Evolutionary conservation across 1,139 yeast species (phyloP), one percentile per base, ranked within the genome.

Genomic region (Spathaspora jeffriesii): DNA sequence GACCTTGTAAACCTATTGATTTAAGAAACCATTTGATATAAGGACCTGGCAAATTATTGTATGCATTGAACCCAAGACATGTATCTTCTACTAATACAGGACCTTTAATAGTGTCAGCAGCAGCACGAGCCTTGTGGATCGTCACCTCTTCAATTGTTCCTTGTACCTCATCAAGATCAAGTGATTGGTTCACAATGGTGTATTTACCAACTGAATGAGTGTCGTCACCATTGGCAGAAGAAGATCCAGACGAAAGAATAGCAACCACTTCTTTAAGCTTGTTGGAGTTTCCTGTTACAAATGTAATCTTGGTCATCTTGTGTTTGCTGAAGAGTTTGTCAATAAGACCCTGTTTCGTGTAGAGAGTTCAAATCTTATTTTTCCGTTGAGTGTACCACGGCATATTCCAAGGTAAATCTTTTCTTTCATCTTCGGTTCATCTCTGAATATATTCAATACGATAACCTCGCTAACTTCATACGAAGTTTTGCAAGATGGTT

Each of bases 71-170:
- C 9, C 87, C 90, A 43, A 95, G 78, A 46, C 96, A 92, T 0
- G 99, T 95, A 61, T 95, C 99, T 63, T 95, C 99, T 2, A 92
- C 97, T 47, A 95, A 74, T 1, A 90, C 97, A 0, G 98, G 95
- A 0, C 91, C 92, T 5, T 61, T 60, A 14, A 74, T 47, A 25
- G 75, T 58, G 13, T 67, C 63, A 2, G 96, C 93, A 1, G 99
- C 99, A 34, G 82, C 73, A 54, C 72, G 67, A 47, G 96, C 92
- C 66, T 95, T 95, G 60, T 85, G 89, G 43, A 73, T 77, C 0
- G 97, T 88, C 31, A 95, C 93, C 49, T 88, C 87, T 43, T 85
- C 86, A 45, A 91, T 79, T 17, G 93, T 71, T 28, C 97, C 99
- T 70, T 95, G 99, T 43, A 93, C 68, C 68, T 95, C 99, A 48